Evolutionary conservation across 148 eudicot genomes (phyloP).

Genomic region (Limonium bicolor): DNA sequence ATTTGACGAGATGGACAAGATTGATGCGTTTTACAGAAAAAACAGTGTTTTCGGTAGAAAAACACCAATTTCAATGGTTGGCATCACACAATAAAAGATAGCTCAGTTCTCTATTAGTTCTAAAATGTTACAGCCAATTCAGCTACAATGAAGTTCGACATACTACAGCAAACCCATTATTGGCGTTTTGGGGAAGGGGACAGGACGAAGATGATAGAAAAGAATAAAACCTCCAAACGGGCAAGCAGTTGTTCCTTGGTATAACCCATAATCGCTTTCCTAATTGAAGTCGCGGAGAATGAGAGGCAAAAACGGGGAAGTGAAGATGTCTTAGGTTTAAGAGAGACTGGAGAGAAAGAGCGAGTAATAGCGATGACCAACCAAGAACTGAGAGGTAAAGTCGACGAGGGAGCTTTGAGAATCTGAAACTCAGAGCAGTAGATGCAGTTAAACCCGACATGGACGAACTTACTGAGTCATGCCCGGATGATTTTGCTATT

Average conservation of each 20-base stretch:
- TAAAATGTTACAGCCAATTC: neutral
- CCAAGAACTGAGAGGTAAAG: no score
- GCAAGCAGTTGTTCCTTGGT: slow-evolving; percentile 18
- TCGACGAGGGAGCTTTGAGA: no score
- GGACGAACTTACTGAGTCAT: no score
- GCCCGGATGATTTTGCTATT: no score
- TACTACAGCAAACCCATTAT: no score
- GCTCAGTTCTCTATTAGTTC: no score
- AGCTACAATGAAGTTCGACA: neutral
- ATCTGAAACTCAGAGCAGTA: no score
- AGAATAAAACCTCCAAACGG: slow-evolving; percentile 13
- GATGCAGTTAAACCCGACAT: no score
- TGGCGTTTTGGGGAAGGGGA: neutral
- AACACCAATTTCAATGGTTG: neutral
- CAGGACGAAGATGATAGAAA: neutral
- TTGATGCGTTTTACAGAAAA: neutral
- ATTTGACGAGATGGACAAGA: neutral
- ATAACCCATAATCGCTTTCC: slow-evolving; percentile 13
- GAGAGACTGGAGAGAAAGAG: no score
- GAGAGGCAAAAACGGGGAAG: no score
- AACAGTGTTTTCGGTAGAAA: neutral
- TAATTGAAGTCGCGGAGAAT: neutral
- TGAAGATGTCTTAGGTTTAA: no score
- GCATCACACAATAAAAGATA: neutral
- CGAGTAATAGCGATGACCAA: no score